phyloP scores from a whole-genome alignment of 2,329 filamentous ascomycete genomes.

The Hymenoscyphus albidus region DNA sequence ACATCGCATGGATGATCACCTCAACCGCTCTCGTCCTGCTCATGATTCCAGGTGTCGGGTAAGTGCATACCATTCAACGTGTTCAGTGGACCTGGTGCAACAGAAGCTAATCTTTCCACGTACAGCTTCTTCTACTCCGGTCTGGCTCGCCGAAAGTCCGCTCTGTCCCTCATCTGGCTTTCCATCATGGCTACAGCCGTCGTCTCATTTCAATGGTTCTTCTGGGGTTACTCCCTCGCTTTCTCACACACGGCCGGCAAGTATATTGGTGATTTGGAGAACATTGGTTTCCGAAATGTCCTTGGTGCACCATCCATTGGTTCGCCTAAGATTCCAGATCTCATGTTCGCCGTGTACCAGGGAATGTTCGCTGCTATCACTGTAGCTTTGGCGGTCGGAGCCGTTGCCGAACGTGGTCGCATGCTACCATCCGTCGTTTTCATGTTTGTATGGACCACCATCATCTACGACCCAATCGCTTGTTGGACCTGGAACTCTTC shows the following conservation, averaged over 20 bases:
- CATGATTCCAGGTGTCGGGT: constrained; percentile 88
- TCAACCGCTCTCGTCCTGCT: constrained; percentile 79
- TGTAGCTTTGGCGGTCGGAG: constrained; percentile 79
- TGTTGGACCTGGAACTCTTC: constrained; percentile 91
- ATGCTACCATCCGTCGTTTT: constrained; percentile 87
- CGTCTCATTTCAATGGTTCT: constrained; percentile 87
- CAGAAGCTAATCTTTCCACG: constrained; percentile 20
- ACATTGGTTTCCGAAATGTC: constrained; percentile 69
- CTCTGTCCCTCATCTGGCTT: constrained; percentile 85
- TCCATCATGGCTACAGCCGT: constrained; percentile 83
- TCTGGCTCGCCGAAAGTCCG: constrained; percentile 82
- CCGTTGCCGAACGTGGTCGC: constrained; percentile 79
- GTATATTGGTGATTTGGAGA: constrained; percentile 15
- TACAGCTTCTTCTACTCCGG: constrained; percentile 82
- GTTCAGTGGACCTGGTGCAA: constrained; percentile 11
- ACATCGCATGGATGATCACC: constrained; percentile 81
- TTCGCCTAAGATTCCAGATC: constrained; percentile 69
- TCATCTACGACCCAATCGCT: constrained; percentile 89
- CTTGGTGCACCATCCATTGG: constrained; percentile 73
- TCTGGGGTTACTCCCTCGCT: constrained; percentile 36
- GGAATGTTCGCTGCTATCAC: constrained; percentile 86
- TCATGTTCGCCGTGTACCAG: constrained; percentile 82
- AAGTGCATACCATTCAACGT: constrained; percentile 34
- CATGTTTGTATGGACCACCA: constrained; percentile 87
- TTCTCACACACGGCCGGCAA: constrained; percentile 52